These are phyloP conservation scores for Viola odorata DNA, from an alignment of 345 rosid species.

Conservation along the genomic window DNA sequence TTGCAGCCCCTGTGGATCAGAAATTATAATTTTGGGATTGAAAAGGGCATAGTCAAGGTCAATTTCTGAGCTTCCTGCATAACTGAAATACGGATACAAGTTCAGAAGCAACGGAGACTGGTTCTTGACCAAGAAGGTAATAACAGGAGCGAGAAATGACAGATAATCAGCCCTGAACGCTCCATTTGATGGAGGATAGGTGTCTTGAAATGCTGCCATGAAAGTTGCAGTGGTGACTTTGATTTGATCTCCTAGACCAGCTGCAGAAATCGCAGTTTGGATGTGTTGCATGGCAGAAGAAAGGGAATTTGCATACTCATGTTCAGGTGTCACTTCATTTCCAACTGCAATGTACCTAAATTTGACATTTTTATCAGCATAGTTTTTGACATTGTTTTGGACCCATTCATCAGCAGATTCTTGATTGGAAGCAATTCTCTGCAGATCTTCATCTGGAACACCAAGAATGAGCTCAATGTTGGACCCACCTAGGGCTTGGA, in stretches of 20 bases:
- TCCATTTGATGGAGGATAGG: slow-evolving; percentile 46
- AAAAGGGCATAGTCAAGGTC: slow-evolving; percentile 39
- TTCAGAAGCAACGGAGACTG: slow-evolving; percentile 35
- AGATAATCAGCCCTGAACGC: slow-evolving; percentile 25
- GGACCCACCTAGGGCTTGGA: slow-evolving; percentile 46
- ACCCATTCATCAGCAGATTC: slow-evolving; percentile 44
- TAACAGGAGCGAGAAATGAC: slow-evolving; percentile 24
- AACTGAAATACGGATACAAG: slow-evolving; percentile 38
- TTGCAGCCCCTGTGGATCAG: slow-evolving; percentile 16
- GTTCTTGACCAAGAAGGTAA: slow-evolving; percentile 26
- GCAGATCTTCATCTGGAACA: slow-evolving; percentile 33
- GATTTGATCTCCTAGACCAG: slow-evolving; percentile 31
- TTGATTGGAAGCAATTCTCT: slow-evolving; percentile 34
- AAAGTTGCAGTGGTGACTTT: slow-evolving; percentile 39
- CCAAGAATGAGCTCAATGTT: slow-evolving; percentile 45
- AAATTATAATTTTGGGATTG: slow-evolving; percentile 15
- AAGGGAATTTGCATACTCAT: slow-evolving; percentile 21
- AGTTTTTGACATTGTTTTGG: slow-evolving; percentile 31
- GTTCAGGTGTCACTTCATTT: slow-evolving; percentile 42
- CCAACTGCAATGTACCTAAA: slow-evolving; percentile 58
- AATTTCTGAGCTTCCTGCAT: slow-evolving; percentile 15
- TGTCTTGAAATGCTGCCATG: slow-evolving; percentile 15
- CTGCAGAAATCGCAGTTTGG: slow-evolving; percentile 14
- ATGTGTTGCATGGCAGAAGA: slow-evolving; percentile 49
- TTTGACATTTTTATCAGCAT: slow-evolving; percentile 23